Conservation (phyloP, 495 filamentous ascomycete species). For the Aspergillus egyptiacus region DNA sequence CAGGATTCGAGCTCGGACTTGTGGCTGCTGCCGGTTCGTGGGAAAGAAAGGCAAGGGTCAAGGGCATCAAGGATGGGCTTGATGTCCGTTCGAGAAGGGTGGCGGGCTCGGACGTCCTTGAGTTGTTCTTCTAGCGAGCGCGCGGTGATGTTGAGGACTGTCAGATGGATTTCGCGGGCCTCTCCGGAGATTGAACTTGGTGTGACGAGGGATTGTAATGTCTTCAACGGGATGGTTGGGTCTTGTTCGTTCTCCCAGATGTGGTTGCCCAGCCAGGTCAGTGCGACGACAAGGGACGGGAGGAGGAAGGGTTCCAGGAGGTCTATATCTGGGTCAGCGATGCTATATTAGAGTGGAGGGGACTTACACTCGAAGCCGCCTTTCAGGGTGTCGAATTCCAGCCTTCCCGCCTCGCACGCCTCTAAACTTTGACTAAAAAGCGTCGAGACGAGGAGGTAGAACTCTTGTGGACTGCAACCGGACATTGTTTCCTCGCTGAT, state of each 20-base stretch:
- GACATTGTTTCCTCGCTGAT: constrained; percentile 88
- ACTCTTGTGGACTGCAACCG: constrained; percentile 85
- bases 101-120: constrained; percentile 60
- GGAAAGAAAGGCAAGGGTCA: constrained; percentile 60
- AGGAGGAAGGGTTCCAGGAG: constrained; percentile 85
- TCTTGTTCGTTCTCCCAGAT: constrained; percentile 66
- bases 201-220: constrained; percentile 69
- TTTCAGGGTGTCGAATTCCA: constrained; percentile 78
- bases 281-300: constrained; percentile 74
- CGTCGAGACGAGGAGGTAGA: constrained; percentile 85
- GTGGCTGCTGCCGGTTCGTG: constrained; percentile 57
- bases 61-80: constrained; percentile 66
- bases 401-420: constrained; percentile 61
- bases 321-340: constrained; percentile 40
- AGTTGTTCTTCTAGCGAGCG: constrained; percentile 71
- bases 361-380: constrained; percentile 80
- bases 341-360: neutral
- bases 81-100: constrained; percentile 63
- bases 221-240: constrained; percentile 57
- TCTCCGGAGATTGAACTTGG: constrained; percentile 75
- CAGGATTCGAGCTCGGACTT: constrained; percentile 73
- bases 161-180: constrained; percentile 70
- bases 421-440: constrained; percentile 79
- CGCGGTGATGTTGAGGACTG: constrained; percentile 77
- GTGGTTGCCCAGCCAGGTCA: constrained; percentile 73